Evolutionary conservation across 192 early-diverging fungal species (phyloP).

Genomic region (Backusella macrospora): DNA sequence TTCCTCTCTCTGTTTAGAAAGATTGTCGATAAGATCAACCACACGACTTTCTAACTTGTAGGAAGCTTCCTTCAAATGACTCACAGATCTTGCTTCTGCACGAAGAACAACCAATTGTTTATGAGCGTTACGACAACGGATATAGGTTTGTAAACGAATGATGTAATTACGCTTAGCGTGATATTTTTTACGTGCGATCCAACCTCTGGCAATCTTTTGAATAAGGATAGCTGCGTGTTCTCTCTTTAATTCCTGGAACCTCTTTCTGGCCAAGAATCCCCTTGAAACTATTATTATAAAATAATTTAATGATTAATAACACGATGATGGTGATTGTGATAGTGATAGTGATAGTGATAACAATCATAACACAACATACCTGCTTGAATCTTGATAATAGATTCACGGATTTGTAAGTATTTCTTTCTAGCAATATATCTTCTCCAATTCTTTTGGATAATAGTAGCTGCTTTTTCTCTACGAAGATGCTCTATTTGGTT

Average conservation of each 20-base stretch:
- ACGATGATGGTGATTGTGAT: neutral
- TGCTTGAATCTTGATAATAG: constrained; percentile 69
- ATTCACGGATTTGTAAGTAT: constrained; percentile 44
- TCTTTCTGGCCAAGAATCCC: constrained; percentile 65
- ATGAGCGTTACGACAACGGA: constrained; percentile 75
- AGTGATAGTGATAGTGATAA: neutral
- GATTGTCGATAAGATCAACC: constrained; percentile 86
- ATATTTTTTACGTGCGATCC: constrained; percentile 62
- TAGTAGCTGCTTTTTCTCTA: constrained; percentile 67
- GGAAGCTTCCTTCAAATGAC: constrained; percentile 92
- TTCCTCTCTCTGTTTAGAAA: constrained; percentile 70
- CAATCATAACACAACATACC: constrained; percentile 11
- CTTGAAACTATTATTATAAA: constrained; percentile 47
- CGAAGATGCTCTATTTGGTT: constrained; percentile 56
- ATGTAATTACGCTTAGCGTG: constrained; percentile 58
- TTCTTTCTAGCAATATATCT: constrained; percentile 59
- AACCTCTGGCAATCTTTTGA: constrained; percentile 74
- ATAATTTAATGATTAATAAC: neutral
- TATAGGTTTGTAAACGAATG: constrained; percentile 81
- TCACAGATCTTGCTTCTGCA: constrained; percentile 85
- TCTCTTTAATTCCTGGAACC: constrained; percentile 57
- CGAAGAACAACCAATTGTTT: constrained; percentile 71
- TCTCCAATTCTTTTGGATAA: constrained; percentile 77
- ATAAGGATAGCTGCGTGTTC: constrained; percentile 76
- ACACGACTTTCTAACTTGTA: constrained; percentile 96